These are phyloP conservation scores for Coix lacrymajobi DNA, from an alignment of 176 grass and related monocot species.

Conservation along the genomic window DNA sequence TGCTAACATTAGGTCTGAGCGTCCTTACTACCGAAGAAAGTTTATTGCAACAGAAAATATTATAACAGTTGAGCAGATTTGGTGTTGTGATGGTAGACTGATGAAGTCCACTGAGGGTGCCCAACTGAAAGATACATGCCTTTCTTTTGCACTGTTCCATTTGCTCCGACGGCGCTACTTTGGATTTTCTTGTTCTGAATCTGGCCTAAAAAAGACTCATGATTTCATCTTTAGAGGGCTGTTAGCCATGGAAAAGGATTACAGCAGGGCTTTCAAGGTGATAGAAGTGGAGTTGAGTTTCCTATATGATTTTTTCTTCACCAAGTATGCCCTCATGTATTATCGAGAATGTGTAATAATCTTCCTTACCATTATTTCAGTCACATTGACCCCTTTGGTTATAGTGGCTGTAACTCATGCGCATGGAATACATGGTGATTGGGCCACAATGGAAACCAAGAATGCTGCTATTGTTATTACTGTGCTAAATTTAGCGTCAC, in stretches of 20 bases:
- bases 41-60: not conserved
- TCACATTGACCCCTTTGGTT: not conserved
- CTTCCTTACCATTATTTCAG: not conserved
- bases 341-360: not conserved
- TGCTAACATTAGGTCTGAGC: not conserved
- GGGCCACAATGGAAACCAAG: not conserved
- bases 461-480: not conserved
- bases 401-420: not conserved
- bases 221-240: not conserved
- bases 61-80: not conserved
- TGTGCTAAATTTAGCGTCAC: not conserved
- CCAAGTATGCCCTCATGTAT: slow-evolving; percentile 1
- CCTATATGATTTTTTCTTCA: slow-evolving; percentile 21
- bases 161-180: not conserved
- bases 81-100: not conserved
- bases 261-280: not conserved
- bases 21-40: not conserved
- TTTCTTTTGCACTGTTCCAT: not conserved
- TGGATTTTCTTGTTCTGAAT: slow-evolving; percentile 7
- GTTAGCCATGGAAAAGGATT: not conserved
- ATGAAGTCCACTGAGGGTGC: slow-evolving; percentile 3
- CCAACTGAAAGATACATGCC: not conserved
- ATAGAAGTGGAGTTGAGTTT: slow-evolving; percentile 9
- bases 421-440: not conserved
- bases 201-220: not conserved